Base-by-base conservation (phyloP, 305 asterid species). In the Fraxinus velutina region DNA sequence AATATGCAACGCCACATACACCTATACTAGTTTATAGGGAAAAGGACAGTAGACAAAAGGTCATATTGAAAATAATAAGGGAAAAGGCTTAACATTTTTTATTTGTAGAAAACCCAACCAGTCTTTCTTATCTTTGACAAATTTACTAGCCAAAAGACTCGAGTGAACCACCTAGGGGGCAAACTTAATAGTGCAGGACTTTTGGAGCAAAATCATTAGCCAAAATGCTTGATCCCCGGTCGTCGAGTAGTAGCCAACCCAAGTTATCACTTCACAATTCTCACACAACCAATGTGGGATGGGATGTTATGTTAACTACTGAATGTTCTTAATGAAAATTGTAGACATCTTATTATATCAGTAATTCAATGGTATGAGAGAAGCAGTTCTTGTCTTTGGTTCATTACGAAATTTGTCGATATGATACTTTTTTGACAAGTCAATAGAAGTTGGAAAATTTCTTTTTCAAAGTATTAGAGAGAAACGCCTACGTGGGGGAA, bases 401-500 rank as follows among this genome's bases (percentile, higher is more conserved):
- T 47, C 76, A 81, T 78, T 60, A 83, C 42, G 44, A 75, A 39
- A 76, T 68, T 79, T 47, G 64, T 57, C 39, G 73, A n/a, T 72
- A 15, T 47, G 75, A 72, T 44, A 29, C 82, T 81, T 32, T 42
- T 79, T 64, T 19, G 44, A 82, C 44, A 83, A 60, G 73, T 57
- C 19, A 37, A 83, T 68, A 75, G 83, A 77, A 76, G 81, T 71
- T 6, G 64, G 47, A 42, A 70, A 8, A 64, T 55, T 83, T 70
- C 32, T 42, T 83, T 70, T 33, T 22, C 29, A 71, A 83, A 47
- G 47, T 78, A 82, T 57, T 17, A 34, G 76, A 83, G 80, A 88
- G 70, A 81, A n/a, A 29, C 78, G 83, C 95, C 78, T 89, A 94
- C 99, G 32, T 88, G 95, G 78, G 99, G 99, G 85, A 47, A 96